phyloP scores from a whole-genome alignment of 345 rosid species.

The Hirschfeldia incana region DNA sequence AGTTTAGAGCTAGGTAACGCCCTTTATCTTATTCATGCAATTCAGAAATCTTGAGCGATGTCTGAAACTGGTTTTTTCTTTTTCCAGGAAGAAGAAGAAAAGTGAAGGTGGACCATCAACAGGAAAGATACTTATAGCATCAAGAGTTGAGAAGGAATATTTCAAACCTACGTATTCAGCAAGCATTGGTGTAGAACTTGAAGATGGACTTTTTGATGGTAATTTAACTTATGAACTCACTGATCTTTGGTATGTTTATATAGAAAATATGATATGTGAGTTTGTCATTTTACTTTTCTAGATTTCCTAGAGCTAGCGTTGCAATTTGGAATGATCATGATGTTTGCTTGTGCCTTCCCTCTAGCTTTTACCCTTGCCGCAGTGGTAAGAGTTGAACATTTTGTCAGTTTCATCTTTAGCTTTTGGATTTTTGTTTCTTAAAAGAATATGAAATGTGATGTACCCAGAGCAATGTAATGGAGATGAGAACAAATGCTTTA shows the following conservation, averaged over 20 bases:
- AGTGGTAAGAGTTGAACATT: slow-evolving; percentile 49
- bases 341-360: slow-evolving; percentile 98
- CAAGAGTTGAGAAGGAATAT: slow-evolving; percentile 94
- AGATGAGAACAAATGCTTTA: slow-evolving; percentile 84
- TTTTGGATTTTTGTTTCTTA: not conserved
- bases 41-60: not conserved
- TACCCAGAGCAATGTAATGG: slow-evolving; percentile 70
- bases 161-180: slow-evolving; percentile 80
- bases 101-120: slow-evolving; percentile 45
- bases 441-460: not conserved
- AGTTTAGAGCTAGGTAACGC: slow-evolving; percentile 70
- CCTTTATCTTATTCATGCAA: slow-evolving; percentile 17
- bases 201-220: slow-evolving; percentile 97
- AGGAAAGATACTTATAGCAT: slow-evolving; percentile 58
- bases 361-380: slow-evolving; percentile 77
- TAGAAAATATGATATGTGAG: not conserved
- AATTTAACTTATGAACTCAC: slow-evolving; percentile 21
- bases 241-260: slow-evolving; percentile 7
- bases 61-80: not conserved
- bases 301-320: slow-evolving; percentile 82
- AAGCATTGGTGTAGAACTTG: slow-evolving; percentile 78
- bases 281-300: slow-evolving; percentile 34
- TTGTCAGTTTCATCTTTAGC: slow-evolving; percentile 2
- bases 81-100: slow-evolving; percentile 67
- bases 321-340: slow-evolving; percentile 97